Evolutionary conservation across 83 land plant genomes (phyloP).

Genomic region (Picea abies): DNA sequence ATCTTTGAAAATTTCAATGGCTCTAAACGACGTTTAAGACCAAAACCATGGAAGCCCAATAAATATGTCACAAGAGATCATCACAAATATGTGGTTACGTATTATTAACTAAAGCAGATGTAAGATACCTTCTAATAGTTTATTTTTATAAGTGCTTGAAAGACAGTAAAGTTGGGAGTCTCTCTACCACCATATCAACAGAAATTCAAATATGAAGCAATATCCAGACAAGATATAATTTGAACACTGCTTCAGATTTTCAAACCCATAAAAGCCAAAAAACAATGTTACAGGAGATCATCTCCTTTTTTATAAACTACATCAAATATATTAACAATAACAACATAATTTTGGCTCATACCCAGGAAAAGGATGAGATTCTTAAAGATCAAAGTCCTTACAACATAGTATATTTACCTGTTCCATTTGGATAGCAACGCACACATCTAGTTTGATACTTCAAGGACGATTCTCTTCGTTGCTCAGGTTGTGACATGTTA

Average conservation of each 20-base stretch:
- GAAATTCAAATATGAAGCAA: background rate
- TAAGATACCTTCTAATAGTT: too few species aligned
- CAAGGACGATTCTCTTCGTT: slow-evolving; percentile 90
- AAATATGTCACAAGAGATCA: background rate
- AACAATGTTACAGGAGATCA: background rate
- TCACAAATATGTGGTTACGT: too few species aligned
- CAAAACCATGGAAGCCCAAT: background rate
- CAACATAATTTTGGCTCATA: background rate
- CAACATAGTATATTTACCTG: slow-evolving; percentile 55
- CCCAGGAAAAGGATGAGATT: background rate
- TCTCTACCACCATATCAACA: background rate
- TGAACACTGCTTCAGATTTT: background rate
- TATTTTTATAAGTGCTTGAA: background rate
- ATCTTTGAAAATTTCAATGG: background rate
- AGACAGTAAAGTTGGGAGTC: background rate
- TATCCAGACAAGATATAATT: background rate
- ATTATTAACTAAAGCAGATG: too few species aligned
- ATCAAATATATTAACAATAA: background rate
- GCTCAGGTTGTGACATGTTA: slow-evolving; percentile 98
- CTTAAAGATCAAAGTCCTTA: background rate
- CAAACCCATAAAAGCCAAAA: background rate
- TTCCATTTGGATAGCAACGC: slow-evolving; percentile 99
- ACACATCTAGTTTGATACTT: slow-evolving; percentile 99
- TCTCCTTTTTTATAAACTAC: background rate
- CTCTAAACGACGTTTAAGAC: background rate